A percentile compares a stretch with the other conserved stretches of the same genome.
Evolutionary conservation across 208 protist species (phyloP).

Genomic region (Trypanosoma rangeli): DNA sequence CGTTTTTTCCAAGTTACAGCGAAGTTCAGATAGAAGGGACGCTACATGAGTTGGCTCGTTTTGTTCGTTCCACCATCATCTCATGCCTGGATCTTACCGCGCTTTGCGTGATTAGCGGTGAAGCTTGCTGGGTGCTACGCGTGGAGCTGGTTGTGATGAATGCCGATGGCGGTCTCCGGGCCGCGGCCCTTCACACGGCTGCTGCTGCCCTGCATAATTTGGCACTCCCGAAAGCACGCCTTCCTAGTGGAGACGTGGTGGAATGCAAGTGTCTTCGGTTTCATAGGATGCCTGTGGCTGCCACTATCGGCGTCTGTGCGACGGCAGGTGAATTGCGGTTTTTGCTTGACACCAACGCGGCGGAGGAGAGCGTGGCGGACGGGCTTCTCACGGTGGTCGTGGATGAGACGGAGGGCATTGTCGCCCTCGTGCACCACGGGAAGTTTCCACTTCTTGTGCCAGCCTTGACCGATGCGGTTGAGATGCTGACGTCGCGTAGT

Average conservation of each 20-base stretch:
- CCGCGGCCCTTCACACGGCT: conserved; percentile 58
- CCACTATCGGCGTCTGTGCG: conserved; percentile 45
- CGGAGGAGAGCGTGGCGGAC: conserved; percentile 74
- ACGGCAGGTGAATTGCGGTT: conserved; percentile 33
- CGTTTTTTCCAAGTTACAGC: conserved; percentile 44
- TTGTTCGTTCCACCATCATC: conserved; percentile 54
- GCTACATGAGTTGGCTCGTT: conserved; percentile 75
- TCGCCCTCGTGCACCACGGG: conserved; percentile 55
- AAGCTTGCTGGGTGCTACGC: conserved; percentile 85
- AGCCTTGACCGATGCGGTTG: conserved; percentile 32
- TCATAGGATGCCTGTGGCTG: conserved; percentile 55
- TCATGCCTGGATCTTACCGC: conserved; percentile 54
- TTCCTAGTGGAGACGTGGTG: conserved; percentile 72
- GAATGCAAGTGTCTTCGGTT: conserved; percentile 43
- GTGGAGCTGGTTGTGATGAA: conserved; percentile 66
- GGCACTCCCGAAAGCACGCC: conserved; percentile 54
- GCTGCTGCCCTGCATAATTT: conserved; percentile 66
- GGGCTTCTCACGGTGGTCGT: conserved; percentile 63
- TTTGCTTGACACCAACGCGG: conserved; percentile 69
- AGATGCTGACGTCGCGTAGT: conserved; percentile 7
- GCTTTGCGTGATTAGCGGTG: conserved; percentile 57
- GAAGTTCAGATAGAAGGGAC: conserved; percentile 39
- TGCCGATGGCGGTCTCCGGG: conserved; percentile 75
- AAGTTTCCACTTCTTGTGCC: conserved; percentile 42
- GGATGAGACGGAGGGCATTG: conserved; percentile 47